Conservation (phyloP, 2,329 filamentous ascomycete genomes). For the Penicillium sp. region DNA sequence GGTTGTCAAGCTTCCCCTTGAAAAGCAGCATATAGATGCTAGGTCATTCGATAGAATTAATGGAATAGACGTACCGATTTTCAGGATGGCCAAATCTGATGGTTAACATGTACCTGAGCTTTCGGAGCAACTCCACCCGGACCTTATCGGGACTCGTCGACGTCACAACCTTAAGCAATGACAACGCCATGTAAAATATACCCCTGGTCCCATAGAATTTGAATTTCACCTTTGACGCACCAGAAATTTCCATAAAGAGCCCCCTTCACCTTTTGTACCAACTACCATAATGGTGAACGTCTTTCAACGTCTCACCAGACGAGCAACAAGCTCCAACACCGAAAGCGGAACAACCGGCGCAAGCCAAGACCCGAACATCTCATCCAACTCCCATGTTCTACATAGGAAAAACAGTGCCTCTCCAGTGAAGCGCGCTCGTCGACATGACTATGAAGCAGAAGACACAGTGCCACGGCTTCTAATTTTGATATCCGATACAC, state of each 20-base stretch:
- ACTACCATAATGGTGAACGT: constrained; percentile 20
- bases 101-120: background rate
- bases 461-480: constrained; percentile 26
- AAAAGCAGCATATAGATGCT: background rate
- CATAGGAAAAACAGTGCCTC: constrained; percentile 14
- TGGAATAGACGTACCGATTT: background rate
- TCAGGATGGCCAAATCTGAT: background rate
- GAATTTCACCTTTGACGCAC: background rate
- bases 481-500: constrained; percentile 30
- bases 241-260: background rate
- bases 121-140: background rate
- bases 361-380: background rate
- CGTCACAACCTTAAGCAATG: constrained; percentile 19
- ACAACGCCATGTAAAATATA: background rate
- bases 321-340: constrained; percentile 14
- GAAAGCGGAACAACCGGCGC: background rate
- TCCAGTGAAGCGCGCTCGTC: constrained; percentile 16
- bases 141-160: constrained; percentile 17
- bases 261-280: background rate
- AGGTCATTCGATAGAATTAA: constrained; percentile 3
- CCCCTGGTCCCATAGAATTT: background rate
- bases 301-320: constrained; percentile 19
- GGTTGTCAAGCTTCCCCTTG: constrained; percentile 35
- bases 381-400: background rate
- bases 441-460: constrained; percentile 9